Evolutionary conservation across 192 early-diverging fungal genomes (phyloP).

Genomic region (Coemansia sp.): DNA sequence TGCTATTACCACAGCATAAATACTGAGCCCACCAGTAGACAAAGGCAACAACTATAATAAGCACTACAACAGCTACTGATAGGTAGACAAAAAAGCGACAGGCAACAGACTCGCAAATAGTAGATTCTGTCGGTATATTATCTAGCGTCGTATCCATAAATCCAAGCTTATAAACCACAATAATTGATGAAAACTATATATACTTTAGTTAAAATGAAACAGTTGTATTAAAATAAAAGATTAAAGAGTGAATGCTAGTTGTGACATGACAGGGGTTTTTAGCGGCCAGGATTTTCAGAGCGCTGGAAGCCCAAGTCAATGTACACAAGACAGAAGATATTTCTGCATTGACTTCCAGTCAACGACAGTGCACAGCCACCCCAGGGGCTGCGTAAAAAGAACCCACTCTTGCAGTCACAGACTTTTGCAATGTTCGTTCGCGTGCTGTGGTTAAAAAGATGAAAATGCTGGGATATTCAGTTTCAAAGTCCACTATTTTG

Average conservation of each 20-base stretch:
- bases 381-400: not conserved
- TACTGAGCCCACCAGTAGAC: not conserved
- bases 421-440: no score
- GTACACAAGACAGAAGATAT: not conserved
- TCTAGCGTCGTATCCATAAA: not conserved
- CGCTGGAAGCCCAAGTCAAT: not conserved
- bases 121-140: not conserved
- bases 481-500: no score
- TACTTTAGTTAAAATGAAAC: not conserved
- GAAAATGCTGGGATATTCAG: not conserved
- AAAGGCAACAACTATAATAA: not conserved
- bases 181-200: not conserved
- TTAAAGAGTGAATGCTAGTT: not conserved
- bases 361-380: not conserved
- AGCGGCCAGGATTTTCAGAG: not conserved
- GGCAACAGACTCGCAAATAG: not conserved
- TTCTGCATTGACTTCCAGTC: not conserved
- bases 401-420: not conserved
- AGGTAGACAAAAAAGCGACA: slow-evolving; percentile 7
- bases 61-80: not conserved
- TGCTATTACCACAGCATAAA: not conserved
- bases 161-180: not conserved
- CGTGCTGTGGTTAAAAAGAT: not conserved
- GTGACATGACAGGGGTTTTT: not conserved
- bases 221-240: not conserved